Percentiles rank a stretch among this genome's conserved stretches.
These are phyloP conservation scores for Taphrina wiesneri DNA, from an alignment of 1,139 yeast species.

Conservation along the genomic window DNA sequence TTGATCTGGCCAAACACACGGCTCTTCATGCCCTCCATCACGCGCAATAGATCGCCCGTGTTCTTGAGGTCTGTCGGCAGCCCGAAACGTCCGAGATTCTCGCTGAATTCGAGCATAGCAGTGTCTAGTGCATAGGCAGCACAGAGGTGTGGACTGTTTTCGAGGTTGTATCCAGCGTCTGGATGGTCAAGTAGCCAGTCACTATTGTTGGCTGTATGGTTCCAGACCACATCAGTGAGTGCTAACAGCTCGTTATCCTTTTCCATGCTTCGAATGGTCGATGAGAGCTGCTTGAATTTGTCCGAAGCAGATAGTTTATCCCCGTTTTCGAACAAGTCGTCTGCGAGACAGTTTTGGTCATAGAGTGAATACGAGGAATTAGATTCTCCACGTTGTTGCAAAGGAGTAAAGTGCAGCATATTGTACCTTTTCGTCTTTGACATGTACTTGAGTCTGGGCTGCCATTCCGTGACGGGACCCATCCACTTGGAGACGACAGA, in stretches of 20 bases:
- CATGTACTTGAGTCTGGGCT: constrained; percentile 60
- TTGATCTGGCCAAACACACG: constrained; percentile 67
- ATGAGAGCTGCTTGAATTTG: constrained; percentile 50
- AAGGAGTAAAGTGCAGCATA: constrained; percentile 93
- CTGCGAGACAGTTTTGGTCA: constrained; percentile 81
- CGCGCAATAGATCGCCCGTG: constrained; percentile 56
- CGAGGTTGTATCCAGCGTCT: constrained; percentile 80
- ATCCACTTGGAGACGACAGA: constrained; percentile 90
- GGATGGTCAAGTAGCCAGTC: constrained; percentile 82
- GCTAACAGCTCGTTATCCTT: constrained; percentile 64
- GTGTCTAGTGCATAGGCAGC: constrained; percentile 84
- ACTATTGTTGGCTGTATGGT: constrained; percentile 92
- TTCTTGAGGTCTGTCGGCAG: constrained; percentile 59
- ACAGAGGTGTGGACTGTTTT: constrained; percentile 83
- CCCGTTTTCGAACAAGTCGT: constrained; percentile 57
- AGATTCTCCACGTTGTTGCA: constrained; percentile 83
- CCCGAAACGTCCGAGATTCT: constrained; percentile 55
- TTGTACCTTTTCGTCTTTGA: constrained; percentile 73
- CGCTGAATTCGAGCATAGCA: constrained; percentile 64
- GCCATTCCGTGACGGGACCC: constrained; percentile 70
- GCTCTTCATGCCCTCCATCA: constrained; percentile 65
- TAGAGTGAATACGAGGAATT: constrained; percentile 89
- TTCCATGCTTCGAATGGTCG: constrained; percentile 55
- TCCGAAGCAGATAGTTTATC: background rate
- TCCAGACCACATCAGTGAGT: constrained; percentile 88